Conservation (phyloP, 1,284 basidiomycete genomes). For the Ustilago nuda region DNA sequence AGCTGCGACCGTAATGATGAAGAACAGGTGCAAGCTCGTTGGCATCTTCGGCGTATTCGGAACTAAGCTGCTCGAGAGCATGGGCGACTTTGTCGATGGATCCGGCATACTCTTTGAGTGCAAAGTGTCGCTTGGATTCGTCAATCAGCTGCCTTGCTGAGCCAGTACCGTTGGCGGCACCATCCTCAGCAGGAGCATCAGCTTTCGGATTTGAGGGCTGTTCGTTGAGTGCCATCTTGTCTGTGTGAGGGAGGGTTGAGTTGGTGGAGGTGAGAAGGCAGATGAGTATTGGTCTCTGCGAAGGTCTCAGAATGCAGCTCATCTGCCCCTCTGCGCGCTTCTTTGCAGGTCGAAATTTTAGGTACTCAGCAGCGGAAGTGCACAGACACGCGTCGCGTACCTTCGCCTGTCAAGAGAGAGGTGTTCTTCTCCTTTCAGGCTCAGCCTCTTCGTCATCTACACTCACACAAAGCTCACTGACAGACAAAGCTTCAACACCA, state of each 20-base stretch:
- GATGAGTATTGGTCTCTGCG: constrained; percentile 26
- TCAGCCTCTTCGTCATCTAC: background rate
- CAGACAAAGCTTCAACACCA: background rate
- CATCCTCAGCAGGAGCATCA: constrained; percentile 1
- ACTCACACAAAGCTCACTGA: background rate
- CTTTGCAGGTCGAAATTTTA: background rate
- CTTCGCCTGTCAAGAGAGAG: background rate
- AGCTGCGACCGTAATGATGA: constrained; percentile 63
- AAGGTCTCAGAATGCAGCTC: constrained; percentile 3
- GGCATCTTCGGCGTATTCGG: constrained; percentile 55
- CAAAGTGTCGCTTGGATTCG: constrained; percentile 59
- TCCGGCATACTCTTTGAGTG: constrained; percentile 57
- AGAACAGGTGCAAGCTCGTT: constrained; percentile 62
- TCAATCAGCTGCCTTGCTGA: constrained; percentile 53
- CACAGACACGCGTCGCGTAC: constrained; percentile 38
- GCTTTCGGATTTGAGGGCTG: constrained; percentile 35
- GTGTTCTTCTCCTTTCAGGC: constrained; percentile 3
- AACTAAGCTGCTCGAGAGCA: constrained; percentile 57
- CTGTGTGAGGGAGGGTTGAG: constrained; percentile 4
- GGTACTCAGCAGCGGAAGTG: background rate
- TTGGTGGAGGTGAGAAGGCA: background rate
- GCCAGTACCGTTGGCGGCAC: constrained; percentile 1
- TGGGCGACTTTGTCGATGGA: constrained; percentile 56
- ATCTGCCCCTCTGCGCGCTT: background rate
- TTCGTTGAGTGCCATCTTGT: constrained; percentile 47